A percentile compares a stretch with the other conserved stretches of the same genome.
These are phyloP conservation scores for Nelumbo lutea DNA, from an alignment of 164 flowering plant species.

Conservation along the genomic window DNA sequence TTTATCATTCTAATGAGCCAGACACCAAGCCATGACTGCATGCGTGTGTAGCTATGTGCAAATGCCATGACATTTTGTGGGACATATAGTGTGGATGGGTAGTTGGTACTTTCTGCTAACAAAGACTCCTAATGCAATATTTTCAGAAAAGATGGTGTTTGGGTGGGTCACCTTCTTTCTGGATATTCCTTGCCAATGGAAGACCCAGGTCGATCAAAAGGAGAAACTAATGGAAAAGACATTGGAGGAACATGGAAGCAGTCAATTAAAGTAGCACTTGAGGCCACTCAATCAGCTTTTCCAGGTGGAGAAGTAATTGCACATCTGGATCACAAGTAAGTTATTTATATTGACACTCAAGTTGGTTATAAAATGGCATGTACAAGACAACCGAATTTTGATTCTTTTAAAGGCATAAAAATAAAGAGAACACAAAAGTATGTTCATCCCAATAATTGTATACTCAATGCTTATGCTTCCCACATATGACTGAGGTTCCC, in stretches of 20 bases:
- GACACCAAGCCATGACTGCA: no score
- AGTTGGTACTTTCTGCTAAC: neutral
- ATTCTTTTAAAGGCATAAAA: neutral
- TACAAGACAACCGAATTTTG: neutral
- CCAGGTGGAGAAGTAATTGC: conserved; percentile 87
- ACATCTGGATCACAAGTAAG: conserved; percentile 94
- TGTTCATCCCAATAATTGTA: no score
- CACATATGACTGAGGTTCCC: no score
- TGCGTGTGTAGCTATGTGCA: no score
- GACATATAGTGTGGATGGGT: neutral
- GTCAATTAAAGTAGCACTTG: conserved; percentile 62
- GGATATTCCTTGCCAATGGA: conserved; percentile 95
- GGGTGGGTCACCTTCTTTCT: conserved; percentile 92
- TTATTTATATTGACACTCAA: neutral
- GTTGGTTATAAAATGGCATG: neutral
- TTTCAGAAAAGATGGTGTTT: conserved; percentile 61
- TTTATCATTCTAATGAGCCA: no score
- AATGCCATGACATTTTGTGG: no score
- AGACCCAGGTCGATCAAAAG: conserved; percentile 53
- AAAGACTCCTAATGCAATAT: neutral
- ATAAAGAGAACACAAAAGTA: no score
- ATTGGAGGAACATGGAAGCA: conserved; percentile 81
- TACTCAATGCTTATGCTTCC: no score
- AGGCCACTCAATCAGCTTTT: conserved; percentile 69
- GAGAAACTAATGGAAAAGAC: conserved; percentile 15